Evolutionary conservation across 1,139 yeast genomes (phyloP).

Genomic region (Meyerozyma elateridarum): DNA sequence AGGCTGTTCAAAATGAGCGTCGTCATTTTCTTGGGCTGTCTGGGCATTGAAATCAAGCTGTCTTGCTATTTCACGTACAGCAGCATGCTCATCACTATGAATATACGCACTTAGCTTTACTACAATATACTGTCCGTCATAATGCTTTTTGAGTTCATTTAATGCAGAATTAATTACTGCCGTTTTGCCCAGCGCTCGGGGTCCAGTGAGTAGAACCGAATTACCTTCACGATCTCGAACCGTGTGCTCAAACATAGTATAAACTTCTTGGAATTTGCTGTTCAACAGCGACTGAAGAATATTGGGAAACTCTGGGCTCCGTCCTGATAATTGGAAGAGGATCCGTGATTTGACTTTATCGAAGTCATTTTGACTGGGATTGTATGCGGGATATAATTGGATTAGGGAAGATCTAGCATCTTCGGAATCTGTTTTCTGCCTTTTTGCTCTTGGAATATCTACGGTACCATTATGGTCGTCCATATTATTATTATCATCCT

Average conservation of each 20-base stretch:
- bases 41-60: conserved; percentile 58
- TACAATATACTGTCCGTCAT: conserved; percentile 48
- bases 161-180: conserved; percentile 58
- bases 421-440: too few relatives aligned
- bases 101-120: conserved; percentile 66
- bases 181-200: conserved; percentile 75
- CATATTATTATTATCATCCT: too few relatives aligned
- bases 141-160: conserved; percentile 32
- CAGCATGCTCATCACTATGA: conserved; percentile 72
- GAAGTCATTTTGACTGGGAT: conserved; percentile 10
- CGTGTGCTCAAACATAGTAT: conserved; percentile 58
- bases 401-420: too few relatives aligned
- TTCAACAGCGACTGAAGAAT: conserved; percentile 19
- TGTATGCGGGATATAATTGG: too few relatives aligned
- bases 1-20: conserved; percentile 27
- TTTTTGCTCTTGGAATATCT: too few relatives aligned
- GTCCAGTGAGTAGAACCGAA: conserved; percentile 76
- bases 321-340: conserved; percentile 19
- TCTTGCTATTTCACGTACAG: conserved; percentile 79
- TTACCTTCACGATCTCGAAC: conserved; percentile 71
- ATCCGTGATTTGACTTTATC: conserved; percentile 14
- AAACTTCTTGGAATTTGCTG: conserved; percentile 44
- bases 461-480: too few relatives aligned
- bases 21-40: conserved; percentile 17
- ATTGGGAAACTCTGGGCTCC: conserved; percentile 15